Evolutionary conservation across 192 early-diverging fungal species (phyloP).

Genomic region (Coemansia sp.): DNA sequence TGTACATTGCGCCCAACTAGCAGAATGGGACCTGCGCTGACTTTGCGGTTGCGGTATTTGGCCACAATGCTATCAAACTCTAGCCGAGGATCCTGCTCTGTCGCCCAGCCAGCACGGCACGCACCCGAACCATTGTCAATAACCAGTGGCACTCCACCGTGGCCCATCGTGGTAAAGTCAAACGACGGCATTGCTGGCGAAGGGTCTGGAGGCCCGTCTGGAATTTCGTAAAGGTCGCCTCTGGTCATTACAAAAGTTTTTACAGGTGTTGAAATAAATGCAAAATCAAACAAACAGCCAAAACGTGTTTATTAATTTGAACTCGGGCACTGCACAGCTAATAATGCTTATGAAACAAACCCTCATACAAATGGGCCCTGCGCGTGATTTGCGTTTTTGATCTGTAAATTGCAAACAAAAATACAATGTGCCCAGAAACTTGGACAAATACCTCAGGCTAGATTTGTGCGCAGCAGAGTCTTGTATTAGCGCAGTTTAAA

Average conservation of each 20-base stretch:
- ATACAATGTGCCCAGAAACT: background rate
- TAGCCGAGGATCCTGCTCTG: slow-evolving; percentile 53
- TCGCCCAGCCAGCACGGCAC: slow-evolving; percentile 83
- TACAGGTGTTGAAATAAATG: background rate
- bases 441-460: background rate
- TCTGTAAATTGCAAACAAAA: background rate
- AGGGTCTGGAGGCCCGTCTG: slow-evolving; percentile 46
- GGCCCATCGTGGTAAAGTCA: slow-evolving; percentile 56
- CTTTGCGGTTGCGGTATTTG: slow-evolving; percentile 60
- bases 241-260: slow-evolving; percentile 6
- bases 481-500: background rate
- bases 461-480: too few relatives aligned
- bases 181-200: slow-evolving; percentile 43
- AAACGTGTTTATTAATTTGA: background rate
- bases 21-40: slow-evolving; percentile 25
- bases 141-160: slow-evolving; percentile 57
- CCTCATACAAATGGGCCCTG: background rate
- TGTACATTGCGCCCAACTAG: slow-evolving; percentile 43
- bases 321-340: background rate
- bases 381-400: slow-evolving; percentile 1
- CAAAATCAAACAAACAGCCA: background rate
- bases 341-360: background rate
- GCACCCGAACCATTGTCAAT: slow-evolving; percentile 77
- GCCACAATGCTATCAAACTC: slow-evolving; percentile 76
- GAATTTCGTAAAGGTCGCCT: slow-evolving; percentile 40